These are phyloP conservation scores for Epichloe uncinata DNA, from an alignment of 2,329 filamentous ascomycete genomes.

Conservation along the genomic window DNA sequence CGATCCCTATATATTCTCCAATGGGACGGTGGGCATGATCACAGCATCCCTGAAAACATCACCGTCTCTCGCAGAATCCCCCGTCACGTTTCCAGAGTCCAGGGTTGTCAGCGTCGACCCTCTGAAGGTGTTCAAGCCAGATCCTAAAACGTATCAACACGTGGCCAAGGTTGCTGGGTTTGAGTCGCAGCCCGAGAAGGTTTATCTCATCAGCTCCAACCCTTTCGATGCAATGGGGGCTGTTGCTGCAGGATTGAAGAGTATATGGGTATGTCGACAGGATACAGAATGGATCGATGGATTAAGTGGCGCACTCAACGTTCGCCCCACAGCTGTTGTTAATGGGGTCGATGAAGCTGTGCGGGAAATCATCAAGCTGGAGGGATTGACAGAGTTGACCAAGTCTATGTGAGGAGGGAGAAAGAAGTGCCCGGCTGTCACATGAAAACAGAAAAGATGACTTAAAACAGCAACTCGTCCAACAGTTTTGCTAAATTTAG, in stretches of 20 bases:
- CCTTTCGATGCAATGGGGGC: conserved; percentile 62
- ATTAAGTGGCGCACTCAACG: neutral
- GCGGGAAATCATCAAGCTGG: neutral
- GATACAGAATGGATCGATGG: conserved; percentile 8
- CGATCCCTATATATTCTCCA: conserved; percentile 51
- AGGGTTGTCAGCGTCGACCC: conserved; percentile 46
- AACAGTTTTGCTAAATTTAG: neutral
- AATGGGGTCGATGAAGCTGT: neutral
- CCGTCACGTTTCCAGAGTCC: conserved; percentile 1
- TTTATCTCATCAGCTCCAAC: conserved; percentile 62
- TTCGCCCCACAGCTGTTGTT: neutral
- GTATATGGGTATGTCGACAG: conserved; percentile 9
- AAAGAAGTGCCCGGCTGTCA: neutral
- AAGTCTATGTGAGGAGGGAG: too few relatives aligned
- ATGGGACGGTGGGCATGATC: conserved; percentile 53
- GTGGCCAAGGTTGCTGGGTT: conserved; percentile 38
- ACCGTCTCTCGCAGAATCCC: conserved; percentile 36
- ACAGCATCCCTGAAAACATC: conserved; percentile 44
- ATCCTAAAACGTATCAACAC: conserved; percentile 46
- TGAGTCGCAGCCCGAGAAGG: conserved; percentile 27
- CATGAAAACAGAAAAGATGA: neutral
- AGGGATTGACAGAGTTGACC: neutral
- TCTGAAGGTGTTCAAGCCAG: conserved; percentile 50
- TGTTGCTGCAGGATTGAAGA: conserved; percentile 14
- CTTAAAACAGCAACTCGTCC: too few relatives aligned